Conservation (phyloP, 2,329 filamentous ascomycete genomes). For the Aspergillus eucalypticola region DNA sequence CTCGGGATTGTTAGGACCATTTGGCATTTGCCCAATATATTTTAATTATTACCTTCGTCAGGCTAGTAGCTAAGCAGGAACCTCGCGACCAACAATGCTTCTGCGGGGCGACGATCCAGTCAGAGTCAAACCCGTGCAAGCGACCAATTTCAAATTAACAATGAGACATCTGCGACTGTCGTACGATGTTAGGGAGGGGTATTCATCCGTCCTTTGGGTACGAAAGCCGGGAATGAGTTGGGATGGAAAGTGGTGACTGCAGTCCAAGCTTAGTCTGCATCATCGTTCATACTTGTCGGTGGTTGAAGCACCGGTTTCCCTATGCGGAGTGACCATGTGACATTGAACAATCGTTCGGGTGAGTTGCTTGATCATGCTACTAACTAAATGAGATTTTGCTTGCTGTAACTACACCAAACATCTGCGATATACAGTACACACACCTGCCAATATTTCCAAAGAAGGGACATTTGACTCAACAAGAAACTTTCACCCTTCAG, state of each 20-base stretch:
- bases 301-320: background rate
- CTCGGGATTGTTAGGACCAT: background rate
- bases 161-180: slow-evolving; percentile 3
- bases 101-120: background rate
- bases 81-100: background rate
- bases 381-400: too few relatives aligned
- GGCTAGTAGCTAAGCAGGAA: background rate
- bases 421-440: too few relatives aligned
- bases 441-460: background rate
- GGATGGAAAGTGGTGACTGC: background rate
- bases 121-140: background rate
- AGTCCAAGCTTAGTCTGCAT: background rate
- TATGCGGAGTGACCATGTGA: background rate
- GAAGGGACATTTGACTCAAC: background rate
- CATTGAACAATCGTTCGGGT: background rate
- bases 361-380: background rate
- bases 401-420: background rate
- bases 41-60: background rate
- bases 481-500: background rate
- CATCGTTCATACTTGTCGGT: background rate
- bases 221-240: slow-evolving; percentile 1
- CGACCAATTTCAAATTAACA: background rate
- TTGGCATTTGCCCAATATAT: background rate
- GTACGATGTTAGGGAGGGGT: background rate
- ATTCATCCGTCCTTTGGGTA: background rate